Base-by-base conservation (phyloP, 139 green algal genomes). In the Chlorella sp. region DNA sequence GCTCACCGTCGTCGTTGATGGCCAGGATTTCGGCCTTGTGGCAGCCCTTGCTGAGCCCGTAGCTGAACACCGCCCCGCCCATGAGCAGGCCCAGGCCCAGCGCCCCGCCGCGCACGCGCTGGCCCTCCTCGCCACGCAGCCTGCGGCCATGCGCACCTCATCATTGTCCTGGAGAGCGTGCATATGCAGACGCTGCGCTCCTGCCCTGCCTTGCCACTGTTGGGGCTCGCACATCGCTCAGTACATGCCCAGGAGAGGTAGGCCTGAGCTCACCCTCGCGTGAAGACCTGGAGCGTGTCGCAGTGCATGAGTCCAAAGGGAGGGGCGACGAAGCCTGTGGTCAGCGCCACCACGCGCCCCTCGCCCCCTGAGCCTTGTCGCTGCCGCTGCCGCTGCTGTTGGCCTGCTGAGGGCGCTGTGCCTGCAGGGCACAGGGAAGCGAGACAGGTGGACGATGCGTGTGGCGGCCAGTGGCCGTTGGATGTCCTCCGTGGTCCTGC, bases 221-320 rank as follows among this genome's bases (percentile, higher is more conserved):
- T 55, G 42, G 10, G 42, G 42, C 42, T 55, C 42, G 17, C 10
- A 55, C 42, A 55, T n/a, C n/a, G n/a, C n/a, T n/a, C n/a, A n/a
- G n/a, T n/a, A n/a, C n/a, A n/a, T n/a, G n/a, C n/a, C n/a, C n/a
- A n/a, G n/a, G n/a, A n/a, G n/a, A n/a, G n/a, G n/a, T n/a, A n/a
- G n/a, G n/a, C 42, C 42, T 17, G 24, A 27, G 1, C 69, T 59
- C 72, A 83, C 77, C 77, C 80, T 3, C 61, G 63, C 1, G 81
- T 91, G 61, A 92, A 94, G 10, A 95, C 79, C 63, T 91, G 85
- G 36, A 95, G 78, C 1, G 74, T 92, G 73, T 95, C 90, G 59
- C 89, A 94, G 66, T 95, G 90, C 85, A 92, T 88, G 31, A 94
- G 74, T 0, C 81, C 63, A 31, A 91, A 71, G 6, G 51, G 32